phyloP scores from a whole-genome alignment of 305 asterid species.

The Lippia alba region DNA sequence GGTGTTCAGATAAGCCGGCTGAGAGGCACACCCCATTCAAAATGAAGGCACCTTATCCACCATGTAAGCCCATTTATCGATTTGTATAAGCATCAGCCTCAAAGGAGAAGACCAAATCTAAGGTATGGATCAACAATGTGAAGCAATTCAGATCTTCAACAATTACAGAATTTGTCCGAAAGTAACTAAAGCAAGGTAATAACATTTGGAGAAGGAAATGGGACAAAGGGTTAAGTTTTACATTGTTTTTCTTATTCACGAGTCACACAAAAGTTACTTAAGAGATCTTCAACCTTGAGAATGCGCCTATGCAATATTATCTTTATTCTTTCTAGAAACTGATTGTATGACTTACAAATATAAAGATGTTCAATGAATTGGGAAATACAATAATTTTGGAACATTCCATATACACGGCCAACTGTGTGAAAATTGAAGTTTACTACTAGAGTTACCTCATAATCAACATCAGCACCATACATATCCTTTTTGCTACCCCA shows the following conservation, averaged over 20 bases:
- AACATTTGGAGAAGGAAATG: background rate
- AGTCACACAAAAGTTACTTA: constrained; percentile 1
- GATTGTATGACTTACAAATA: background rate
- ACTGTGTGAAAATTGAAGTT: constrained; percentile 8
- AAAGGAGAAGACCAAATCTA: constrained; percentile 1
- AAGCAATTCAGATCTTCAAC: background rate
- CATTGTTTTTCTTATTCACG: constrained; percentile 16
- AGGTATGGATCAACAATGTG: background rate
- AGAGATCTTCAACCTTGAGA: constrained; percentile 5
- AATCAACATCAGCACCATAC: constrained; percentile 56
- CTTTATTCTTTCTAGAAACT: constrained; percentile 3
- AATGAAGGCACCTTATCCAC: constrained; percentile 17
- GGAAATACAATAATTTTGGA: constrained; percentile 8
- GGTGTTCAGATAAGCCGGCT: constrained; percentile 10
- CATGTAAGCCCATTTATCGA: constrained; percentile 4
- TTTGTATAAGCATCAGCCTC: background rate
- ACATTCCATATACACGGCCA: constrained; percentile 22
- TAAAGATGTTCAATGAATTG: background rate
- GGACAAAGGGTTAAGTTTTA: background rate
- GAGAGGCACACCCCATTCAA: background rate
- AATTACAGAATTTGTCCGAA: background rate
- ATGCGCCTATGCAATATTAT: constrained; percentile 1
- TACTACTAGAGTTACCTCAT: constrained; percentile 50
- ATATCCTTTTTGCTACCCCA: constrained; percentile 57
- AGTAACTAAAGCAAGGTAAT: too few relatives aligned